phyloP scores from a whole-genome alignment of 148 eudicot species.

The Nyssa sinensis region DNA sequence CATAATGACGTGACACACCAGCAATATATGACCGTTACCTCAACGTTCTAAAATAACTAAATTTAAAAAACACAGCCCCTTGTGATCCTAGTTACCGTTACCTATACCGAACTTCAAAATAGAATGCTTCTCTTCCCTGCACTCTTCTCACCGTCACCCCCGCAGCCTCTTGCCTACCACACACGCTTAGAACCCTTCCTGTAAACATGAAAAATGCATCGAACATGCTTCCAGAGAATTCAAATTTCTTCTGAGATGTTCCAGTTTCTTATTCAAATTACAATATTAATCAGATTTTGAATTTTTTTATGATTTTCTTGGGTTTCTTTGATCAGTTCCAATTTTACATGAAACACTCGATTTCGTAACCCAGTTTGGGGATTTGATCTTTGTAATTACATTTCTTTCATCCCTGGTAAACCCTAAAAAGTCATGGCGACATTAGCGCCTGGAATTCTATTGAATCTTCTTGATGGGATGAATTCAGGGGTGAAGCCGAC shows the following conservation, averaged over 20 bases:
- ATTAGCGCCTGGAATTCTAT: constrained; percentile 72
- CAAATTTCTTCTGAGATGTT: background rate
- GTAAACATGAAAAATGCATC: no score
- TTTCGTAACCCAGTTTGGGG: background rate
- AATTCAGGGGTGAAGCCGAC: constrained; percentile 69
- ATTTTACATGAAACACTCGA: no score
- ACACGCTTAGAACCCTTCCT: no score
- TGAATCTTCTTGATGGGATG: constrained; percentile 73
- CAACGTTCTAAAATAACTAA: constrained; percentile 47
- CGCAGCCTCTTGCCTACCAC: no score
- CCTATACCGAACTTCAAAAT: constrained; percentile 11
- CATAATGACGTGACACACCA: background rate
- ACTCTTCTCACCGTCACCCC: background rate
- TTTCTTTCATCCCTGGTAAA: no score
- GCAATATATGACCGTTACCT: constrained; percentile 57
- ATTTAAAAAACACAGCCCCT: constrained; percentile 23
- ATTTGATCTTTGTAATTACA: background rate
- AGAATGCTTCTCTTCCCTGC: background rate
- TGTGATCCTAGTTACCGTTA: constrained; percentile 32
- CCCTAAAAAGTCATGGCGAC: constrained; percentile 44
- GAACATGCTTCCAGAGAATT: background rate
- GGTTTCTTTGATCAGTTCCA: background rate
- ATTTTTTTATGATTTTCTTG: background rate
- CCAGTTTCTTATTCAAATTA: no score
- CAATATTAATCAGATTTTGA: background rate